Evolutionary conservation across 768 basidiomycete genomes (phyloP).

Genomic region (Phylloporus sp.): DNA sequence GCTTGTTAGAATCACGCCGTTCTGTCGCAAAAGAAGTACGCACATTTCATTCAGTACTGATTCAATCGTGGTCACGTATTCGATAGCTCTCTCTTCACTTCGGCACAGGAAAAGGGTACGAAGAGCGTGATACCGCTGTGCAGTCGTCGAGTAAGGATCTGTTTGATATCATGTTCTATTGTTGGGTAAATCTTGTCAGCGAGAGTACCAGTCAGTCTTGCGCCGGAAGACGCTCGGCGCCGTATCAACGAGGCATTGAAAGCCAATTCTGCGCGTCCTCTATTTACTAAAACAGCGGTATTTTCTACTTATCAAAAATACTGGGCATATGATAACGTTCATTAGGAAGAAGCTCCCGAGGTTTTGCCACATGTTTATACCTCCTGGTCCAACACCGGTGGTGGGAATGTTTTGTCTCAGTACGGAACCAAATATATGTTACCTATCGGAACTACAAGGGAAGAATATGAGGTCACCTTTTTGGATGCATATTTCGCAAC

Average conservation of each 20-base stretch:
- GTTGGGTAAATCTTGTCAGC: not conserved
- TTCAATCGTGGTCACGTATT: not conserved
- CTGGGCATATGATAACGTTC: slow-evolving; percentile 6
- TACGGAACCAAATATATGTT: slow-evolving; percentile 75
- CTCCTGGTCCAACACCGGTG: slow-evolving; percentile 52
- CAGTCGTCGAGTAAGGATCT: slow-evolving; percentile 8
- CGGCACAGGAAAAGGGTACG: not conserved
- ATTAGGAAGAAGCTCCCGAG: slow-evolving; percentile 53
- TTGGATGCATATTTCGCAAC: not conserved
- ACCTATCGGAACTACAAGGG: slow-evolving; percentile 76
- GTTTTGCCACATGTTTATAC: slow-evolving; percentile 88
- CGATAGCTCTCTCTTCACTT: slow-evolving; percentile 17
- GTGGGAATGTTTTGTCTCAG: slow-evolving; percentile 60
- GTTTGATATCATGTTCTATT: not conserved
- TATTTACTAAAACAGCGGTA: slow-evolving; percentile 58
- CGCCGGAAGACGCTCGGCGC: slow-evolving; percentile 46
- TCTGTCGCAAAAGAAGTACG: slow-evolving; percentile 49
- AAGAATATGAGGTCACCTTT: slow-evolving; percentile 57
- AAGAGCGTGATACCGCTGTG: not conserved
- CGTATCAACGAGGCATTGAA: slow-evolving; percentile 61
- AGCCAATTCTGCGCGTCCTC: slow-evolving; percentile 60
- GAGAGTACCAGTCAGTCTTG: slow-evolving; percentile 28
- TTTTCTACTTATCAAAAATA: slow-evolving; percentile 17
- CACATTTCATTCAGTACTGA: not conserved
- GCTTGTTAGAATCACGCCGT: slow-evolving; percentile 59